phyloP scores from a whole-genome alignment of 768 basidiomycete species.

The Boletus rufocinnamomeus region DNA sequence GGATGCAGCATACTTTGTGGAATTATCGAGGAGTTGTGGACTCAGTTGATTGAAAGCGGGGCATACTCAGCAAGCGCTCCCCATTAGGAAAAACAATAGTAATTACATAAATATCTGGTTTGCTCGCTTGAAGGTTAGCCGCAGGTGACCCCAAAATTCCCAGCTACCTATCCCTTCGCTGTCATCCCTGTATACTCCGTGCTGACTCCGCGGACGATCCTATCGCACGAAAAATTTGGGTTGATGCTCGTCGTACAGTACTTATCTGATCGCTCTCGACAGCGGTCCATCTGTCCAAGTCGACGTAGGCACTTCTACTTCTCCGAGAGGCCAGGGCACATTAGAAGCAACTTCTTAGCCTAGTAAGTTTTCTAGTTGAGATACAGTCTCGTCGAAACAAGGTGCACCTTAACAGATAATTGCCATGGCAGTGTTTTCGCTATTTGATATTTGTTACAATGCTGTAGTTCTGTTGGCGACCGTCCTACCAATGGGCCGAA shows the following conservation, averaged over 20 bases:
- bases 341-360: not conserved
- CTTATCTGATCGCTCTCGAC: not conserved
- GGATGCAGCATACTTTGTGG: no score
- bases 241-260: not conserved
- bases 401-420: not conserved
- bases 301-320: no score
- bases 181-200: not conserved
- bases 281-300: not conserved
- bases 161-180: no score
- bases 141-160: no score
- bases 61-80: constrained; percentile 37
- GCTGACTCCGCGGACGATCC: not conserved
- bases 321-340: not conserved
- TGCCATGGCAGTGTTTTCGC: not conserved
- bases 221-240: not conserved
- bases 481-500: not conserved
- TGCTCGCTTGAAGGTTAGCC: not conserved
- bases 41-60: no score
- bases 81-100: not conserved
- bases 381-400: not conserved
- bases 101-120: no score
- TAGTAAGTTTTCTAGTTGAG: not conserved
- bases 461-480: not conserved
- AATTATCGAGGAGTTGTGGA: no score
- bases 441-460: not conserved